Evolutionary conservation across 495 filamentous ascomycete genomes (phyloP), one percentile per base, ranked within the genome.

Genomic region (Trichoderma asperelloides): DNA sequence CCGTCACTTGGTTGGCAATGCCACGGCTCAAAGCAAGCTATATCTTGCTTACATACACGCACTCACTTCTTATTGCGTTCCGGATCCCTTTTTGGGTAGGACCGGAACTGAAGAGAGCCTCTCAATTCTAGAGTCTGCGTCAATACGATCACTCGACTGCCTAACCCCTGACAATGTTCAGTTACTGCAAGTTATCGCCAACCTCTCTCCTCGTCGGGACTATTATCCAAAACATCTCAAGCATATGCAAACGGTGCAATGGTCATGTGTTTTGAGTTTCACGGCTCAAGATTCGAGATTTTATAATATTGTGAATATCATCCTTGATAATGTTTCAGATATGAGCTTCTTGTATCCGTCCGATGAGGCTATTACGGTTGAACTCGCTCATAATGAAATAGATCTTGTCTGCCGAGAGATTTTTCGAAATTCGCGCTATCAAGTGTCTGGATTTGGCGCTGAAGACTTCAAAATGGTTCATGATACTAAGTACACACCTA

Each of bases 91-190:
- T 0, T 88, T 85, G 0, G 66, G 70, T 0, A 78, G 74, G 30
- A 90, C 86, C 3, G 89, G 89, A 0, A 89, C 86, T 0, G 88
- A 91, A 67, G 78, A 89, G 69, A 79, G 83, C 0, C 70, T 91
- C 1, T 66, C 69, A 0, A 80, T 84, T 27, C 76, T 90, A 12
- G 67, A 68, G 0, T 82, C 79, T 3, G 82, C 82, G 30, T 74
- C 83, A 1, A 69, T 84, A 0, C 70, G 78, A 62, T 89, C 86
- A 0, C 88, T 86, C 57, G 70, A 73, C 12, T 68, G 66, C 4
- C 74, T 89, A 3, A 68, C 73, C 4, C 12, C 66, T 21, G n/a
- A 51, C 3, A 23, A 23, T 9, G 2, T 64, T 25, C 12, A 41
- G 9, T 11, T 41, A 5, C 23, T 45, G 2, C 84, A 12, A 73